These are phyloP conservation scores for Pedinophyceae sp. DNA, from an alignment of 139 green algal species.

Conservation along the genomic window DNA sequence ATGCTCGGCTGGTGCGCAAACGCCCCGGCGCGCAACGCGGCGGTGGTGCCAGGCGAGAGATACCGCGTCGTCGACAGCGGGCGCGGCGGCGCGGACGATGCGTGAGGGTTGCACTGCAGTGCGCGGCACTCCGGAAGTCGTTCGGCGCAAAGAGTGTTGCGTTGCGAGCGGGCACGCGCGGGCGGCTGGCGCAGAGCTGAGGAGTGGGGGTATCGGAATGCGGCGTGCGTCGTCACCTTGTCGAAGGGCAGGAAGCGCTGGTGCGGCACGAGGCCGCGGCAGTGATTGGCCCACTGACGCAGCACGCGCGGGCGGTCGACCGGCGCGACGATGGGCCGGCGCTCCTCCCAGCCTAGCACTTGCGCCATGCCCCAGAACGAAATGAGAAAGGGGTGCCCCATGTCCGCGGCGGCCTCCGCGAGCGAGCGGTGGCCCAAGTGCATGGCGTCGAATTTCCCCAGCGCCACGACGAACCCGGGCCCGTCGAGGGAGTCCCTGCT, in stretches of 20 bases:
- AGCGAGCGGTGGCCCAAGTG: conserved; percentile 68
- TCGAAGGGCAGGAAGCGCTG: conserved; percentile 66
- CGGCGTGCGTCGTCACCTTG: too few species aligned
- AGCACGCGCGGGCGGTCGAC: conserved; percentile 54
- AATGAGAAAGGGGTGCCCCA: conserved; percentile 43
- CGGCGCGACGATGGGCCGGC: conserved; percentile 53
- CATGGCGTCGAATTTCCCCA: conserved; percentile 91
- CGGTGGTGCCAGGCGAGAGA: conserved; percentile 1
- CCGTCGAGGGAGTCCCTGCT: too few species aligned
- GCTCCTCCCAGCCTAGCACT: conserved; percentile 49
- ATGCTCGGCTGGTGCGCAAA: too few species aligned
- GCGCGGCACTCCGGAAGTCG: too few species aligned
- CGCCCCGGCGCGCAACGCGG: too few species aligned
- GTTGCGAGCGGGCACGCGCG: too few species aligned
- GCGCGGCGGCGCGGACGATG: too few species aligned
- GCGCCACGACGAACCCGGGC: conserved; percentile 26
- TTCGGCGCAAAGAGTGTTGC: too few species aligned
- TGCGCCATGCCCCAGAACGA: conserved; percentile 72
- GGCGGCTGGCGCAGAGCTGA: too few species aligned
- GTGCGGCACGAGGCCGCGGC: conserved; percentile 18
- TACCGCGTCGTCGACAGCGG: neutral
- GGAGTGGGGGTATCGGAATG: too few species aligned
- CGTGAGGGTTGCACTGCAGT: too few species aligned
- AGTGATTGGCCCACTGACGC: conserved; percentile 34
- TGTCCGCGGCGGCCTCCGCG: conserved; percentile 22